phyloP scores from a whole-genome alignment of 208 protist species.

The Vickermania ingenoplastis region DNA sequence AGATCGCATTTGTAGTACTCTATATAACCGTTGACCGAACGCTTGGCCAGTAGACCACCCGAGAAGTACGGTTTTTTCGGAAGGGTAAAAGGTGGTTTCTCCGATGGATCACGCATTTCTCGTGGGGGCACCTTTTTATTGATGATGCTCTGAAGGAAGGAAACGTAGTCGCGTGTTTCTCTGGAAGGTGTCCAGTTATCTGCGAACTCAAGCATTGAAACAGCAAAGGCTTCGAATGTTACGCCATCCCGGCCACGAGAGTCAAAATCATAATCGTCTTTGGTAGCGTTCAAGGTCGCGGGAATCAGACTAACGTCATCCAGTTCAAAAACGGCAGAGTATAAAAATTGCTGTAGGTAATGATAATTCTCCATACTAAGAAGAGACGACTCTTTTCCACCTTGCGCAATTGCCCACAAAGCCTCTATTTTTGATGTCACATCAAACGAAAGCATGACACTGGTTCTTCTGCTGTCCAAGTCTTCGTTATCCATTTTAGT shows the following conservation, averaged over 20 bases:
- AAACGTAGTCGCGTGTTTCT: slow-evolving; percentile 22
- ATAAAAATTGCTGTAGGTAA: slow-evolving; percentile 51
- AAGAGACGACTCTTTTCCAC: slow-evolving; percentile 4
- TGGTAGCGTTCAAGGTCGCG: slow-evolving; percentile 32
- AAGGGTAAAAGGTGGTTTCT: background rate
- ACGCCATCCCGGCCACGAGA: slow-evolving; percentile 24
- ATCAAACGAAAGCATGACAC: slow-evolving; percentile 23
- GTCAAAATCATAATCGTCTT: slow-evolving; percentile 52
- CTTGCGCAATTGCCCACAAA: slow-evolving; percentile 38
- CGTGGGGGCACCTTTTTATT: slow-evolving; percentile 8
- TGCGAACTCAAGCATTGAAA: slow-evolving; percentile 61
- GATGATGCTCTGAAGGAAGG: slow-evolving; percentile 24
- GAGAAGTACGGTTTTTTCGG: slow-evolving; percentile 16
- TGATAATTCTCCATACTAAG: slow-evolving; percentile 45
- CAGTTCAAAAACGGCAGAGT: slow-evolving; percentile 35
- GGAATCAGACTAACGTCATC: slow-evolving; percentile 34
- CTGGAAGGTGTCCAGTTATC: slow-evolving; percentile 65
- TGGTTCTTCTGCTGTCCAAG: slow-evolving; percentile 40
- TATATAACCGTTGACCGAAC: slow-evolving; percentile 5
- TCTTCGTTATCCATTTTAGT: slow-evolving; percentile 37
- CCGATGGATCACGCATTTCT: background rate
- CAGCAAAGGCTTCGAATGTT: slow-evolving; percentile 41
- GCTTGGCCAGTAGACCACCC: slow-evolving; percentile 20
- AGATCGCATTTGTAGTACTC: slow-evolving; percentile 13
- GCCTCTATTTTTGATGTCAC: slow-evolving; percentile 30